Percentiles rank a stretch among this genome's conserved stretches.
Conservation (phyloP, 495 filamentous ascomycete species). For the Delitschia confertaspora region DNA sequence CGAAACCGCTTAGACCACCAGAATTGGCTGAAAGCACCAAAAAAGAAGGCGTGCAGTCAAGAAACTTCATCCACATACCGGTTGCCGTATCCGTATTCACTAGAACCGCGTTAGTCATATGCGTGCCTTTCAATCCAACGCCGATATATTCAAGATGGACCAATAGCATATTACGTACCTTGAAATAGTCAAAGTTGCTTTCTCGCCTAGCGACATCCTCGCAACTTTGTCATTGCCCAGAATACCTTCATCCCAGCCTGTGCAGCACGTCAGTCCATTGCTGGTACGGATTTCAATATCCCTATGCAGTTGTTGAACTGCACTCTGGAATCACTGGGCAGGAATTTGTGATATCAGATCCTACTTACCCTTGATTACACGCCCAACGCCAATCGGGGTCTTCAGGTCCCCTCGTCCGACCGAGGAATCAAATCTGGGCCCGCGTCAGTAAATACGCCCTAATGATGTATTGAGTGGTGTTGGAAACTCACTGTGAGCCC, state of each 20-base stretch:
- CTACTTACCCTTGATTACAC: conserved; percentile 26
- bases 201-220: conserved; percentile 29
- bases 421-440: conserved; percentile 28
- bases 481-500: conserved; percentile 13
- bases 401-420: conserved; percentile 24
- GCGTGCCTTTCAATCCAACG: not conserved
- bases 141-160: not conserved
- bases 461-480: not conserved
- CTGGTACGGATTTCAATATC: conserved; percentile 5
- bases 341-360: not conserved
- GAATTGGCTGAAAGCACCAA: too few relatives aligned
- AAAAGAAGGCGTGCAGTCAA: too few relatives aligned
- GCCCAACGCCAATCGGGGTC: conserved; percentile 23
- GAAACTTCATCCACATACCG: too few relatives aligned
- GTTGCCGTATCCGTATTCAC: conserved; percentile 27
- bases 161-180: conserved; percentile 23
- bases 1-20: too few relatives aligned
- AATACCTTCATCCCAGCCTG: conserved; percentile 31
- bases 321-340: not conserved
- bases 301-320: conserved; percentile 1
- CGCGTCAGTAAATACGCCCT: not conserved
- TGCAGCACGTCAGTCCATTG: conserved; percentile 17
- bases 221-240: conserved; percentile 10
- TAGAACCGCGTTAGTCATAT: conserved; percentile 11
- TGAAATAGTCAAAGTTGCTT: conserved; percentile 27